Conservation (phyloP, 2,329 filamentous ascomycete genomes). For the Tolypocladium nubicola region DNA sequence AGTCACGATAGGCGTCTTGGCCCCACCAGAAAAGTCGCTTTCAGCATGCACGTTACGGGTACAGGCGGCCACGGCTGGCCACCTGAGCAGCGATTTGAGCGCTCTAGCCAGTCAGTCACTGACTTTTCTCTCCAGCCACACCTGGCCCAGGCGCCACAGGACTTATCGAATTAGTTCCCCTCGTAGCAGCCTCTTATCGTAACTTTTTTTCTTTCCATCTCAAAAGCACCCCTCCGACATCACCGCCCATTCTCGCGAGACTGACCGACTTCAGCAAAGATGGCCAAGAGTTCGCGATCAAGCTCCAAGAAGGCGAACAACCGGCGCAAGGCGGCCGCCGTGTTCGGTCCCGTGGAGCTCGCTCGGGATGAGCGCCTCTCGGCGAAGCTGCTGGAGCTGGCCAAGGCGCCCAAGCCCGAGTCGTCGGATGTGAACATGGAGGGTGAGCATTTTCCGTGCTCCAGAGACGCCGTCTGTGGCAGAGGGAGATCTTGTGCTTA, state of each 20-base stretch:
- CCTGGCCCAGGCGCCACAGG: not conserved
- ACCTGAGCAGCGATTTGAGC: not conserved
- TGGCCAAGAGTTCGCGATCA: constrained; percentile 82
- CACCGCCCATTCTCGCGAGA: not conserved
- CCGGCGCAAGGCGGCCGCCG: constrained; percentile 62
- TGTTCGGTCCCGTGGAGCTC: constrained; percentile 75
- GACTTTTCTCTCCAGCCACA: constrained; percentile 1
- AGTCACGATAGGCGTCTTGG: not conserved
- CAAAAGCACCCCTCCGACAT: not conserved
- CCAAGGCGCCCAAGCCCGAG: constrained; percentile 62
- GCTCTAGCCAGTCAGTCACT: not conserved
- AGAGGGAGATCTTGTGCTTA: constrained; percentile 1
- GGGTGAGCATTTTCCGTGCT: constrained; percentile 13
- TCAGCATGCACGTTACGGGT: not conserved
- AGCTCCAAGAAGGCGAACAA: constrained; percentile 78
- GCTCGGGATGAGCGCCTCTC: constrained; percentile 76
- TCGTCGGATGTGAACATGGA: constrained; percentile 39
- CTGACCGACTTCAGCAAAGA: constrained; percentile 27
- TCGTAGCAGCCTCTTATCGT: not conserved
- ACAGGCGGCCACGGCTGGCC: not conserved
- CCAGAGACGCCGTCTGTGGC: not conserved
- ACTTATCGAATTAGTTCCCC: not conserved
- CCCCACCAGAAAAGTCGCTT: not conserved
- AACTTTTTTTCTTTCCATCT: constrained; percentile 4
- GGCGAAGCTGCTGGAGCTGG: constrained; percentile 74